Evolutionary conservation across 768 basidiomycete genomes (phyloP), one percentile per base, ranked within the genome.

Genomic region (Mycena floridula): DNA sequence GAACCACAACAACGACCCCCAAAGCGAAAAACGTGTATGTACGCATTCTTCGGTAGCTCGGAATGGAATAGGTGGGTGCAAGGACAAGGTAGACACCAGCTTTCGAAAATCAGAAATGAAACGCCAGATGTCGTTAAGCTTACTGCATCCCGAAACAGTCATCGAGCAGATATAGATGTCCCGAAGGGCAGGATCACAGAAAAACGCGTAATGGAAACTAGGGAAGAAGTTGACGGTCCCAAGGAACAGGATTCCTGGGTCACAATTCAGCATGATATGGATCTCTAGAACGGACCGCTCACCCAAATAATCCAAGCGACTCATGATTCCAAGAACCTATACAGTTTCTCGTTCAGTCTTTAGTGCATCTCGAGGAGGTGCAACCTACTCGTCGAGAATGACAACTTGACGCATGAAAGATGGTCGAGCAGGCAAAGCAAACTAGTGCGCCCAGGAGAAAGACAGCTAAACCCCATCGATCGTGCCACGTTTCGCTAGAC

Each of bases 21-120:
- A 38, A 46, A 15, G 49, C 40, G n/a, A 50, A 50, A 37, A 50
- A 50, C 5, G 49, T 50, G 25, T 50, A 50, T 27, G 49, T 50
- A 11, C 49, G 49, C 16, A 35, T 24, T 21, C 49, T 28, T 15
- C 49, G 40, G 18, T 50, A 50, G 18, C 32, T 36, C 3, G 49
- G 40, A 3, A 26, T 36, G 6, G 44, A 38, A 25, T 50, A 50
- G 2, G 36, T 45, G 21, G 49, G 49, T 2, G 44, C 40, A 18
- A 43, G 46, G 6, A 40, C 44, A 3, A 50, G 30, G 18, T 50
- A 50, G 20, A 50, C 43, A 9, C 49, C 49, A 2, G 45, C 49
- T 50, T 16, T n/a, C 4, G 23, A 21, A 25, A 22, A 5, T 25
- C 16, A 24, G 24, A 43, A 30, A 22, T 44, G 6, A 21, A 21